A percentile compares a stretch with the other conserved stretches of the same genome.
phyloP scores from a whole-genome alignment of 768 basidiomycete species.

The Lactifluus echinatus region DNA sequence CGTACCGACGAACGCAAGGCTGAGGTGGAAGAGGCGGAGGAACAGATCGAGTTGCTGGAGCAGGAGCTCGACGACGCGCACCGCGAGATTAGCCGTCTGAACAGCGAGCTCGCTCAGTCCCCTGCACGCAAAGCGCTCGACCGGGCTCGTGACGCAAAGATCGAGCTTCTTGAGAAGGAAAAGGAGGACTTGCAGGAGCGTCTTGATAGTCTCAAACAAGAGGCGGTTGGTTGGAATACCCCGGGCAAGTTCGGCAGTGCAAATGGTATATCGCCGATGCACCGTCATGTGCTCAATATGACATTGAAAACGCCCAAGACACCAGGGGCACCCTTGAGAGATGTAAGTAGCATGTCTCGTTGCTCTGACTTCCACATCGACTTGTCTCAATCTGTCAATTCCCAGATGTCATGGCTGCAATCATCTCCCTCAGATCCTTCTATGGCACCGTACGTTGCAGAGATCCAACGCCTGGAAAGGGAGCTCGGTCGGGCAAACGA shows the following conservation, averaged over 20 bases:
- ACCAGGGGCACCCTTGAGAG: constrained; percentile 68
- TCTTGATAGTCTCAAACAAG: constrained; percentile 48
- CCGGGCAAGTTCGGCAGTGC: constrained; percentile 46
- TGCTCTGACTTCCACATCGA: not conserved
- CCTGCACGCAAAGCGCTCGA: constrained; percentile 73
- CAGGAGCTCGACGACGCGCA: constrained; percentile 70
- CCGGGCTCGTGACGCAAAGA: constrained; percentile 63
- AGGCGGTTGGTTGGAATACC: constrained; percentile 44
- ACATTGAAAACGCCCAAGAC: constrained; percentile 64
- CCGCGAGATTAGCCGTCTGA: constrained; percentile 63
- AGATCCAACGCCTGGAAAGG: constrained; percentile 63
- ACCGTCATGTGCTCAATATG: constrained; percentile 62
- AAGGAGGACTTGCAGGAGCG: constrained; percentile 69
- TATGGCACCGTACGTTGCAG: constrained; percentile 53
- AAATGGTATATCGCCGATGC: constrained; percentile 67
- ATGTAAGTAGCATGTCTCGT: constrained; percentile 44
- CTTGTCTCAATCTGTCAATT: constrained; percentile 14
- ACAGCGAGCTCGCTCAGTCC: constrained; percentile 58
- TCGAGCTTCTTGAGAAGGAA: constrained; percentile 68
- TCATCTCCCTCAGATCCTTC: constrained; percentile 48
- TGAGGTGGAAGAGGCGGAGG: constrained; percentile 31
- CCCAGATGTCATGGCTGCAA: constrained; percentile 67
- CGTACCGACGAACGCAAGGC: constrained; percentile 24
- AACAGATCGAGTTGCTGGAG: constrained; percentile 59
- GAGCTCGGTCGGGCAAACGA: constrained; percentile 77